Evolutionary conservation across 2,329 filamentous ascomycete genomes (phyloP), one percentile per base, ranked within the genome.

Genomic region (Epichloe aotearoae): DNA sequence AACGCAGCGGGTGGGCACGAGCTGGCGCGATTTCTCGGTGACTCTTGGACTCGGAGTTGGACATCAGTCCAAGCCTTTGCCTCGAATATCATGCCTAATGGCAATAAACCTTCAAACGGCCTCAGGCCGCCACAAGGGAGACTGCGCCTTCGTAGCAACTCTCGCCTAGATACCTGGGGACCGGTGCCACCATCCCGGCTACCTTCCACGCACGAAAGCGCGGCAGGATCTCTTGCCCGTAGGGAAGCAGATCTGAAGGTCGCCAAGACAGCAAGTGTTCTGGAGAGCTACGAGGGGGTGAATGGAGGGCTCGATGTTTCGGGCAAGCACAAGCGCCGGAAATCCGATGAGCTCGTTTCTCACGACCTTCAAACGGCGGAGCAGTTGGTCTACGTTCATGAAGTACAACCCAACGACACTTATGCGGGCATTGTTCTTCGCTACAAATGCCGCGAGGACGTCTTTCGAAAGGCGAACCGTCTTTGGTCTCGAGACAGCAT

Each of bases 401-500:
- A 85, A 59, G 88, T 97, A 17, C 78, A 83, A 58, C 79, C 83
- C 14, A 79, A 79, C 43, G 93, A 98, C 68, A 97, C 89, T 2
- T 82, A 97, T 58, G 89, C 90, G 1, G 91, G 93, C 3, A 82
- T 98, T 47, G 85, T 93, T 49, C 83, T 98, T 56, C 86, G 84
- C 59, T 98, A 94, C 67, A 84, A 87, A 59, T 97, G 91, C 64
- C 80, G 86, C 55, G 82, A 89, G 51, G 84, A 90, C 46, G 77
- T 85, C 2, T 83, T 98, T 57, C 79, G 88, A 52, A 93, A 87
- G 64, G 83, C 88, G 39, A 98, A 98, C 64, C 82, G 93, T 11
- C 82, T 98, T 61, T 98, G 93, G 93, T 88, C 89, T 6, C 88
- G 89, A 56, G 93, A 97, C 63, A 88, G 82, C 55, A 84, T 97